Evolutionary conservation across 1,284 basidiomycete species (phyloP).

Genomic region (Polyporus tsugae): DNA sequence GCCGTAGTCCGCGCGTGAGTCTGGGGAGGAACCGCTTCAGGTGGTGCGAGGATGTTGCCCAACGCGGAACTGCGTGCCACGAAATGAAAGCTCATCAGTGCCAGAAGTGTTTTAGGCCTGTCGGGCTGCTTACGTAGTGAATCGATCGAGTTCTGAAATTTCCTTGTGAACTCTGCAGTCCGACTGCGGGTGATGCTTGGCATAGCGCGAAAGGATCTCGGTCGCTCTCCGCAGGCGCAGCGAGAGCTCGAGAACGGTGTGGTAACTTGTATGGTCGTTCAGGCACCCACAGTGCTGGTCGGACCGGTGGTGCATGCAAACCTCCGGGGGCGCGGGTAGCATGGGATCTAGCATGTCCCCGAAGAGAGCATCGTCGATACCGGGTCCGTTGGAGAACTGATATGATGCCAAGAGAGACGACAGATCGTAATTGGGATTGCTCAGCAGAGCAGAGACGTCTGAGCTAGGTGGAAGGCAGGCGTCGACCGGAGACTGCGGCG

Average conservation of each 20-base stretch:
- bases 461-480: conserved; percentile 17
- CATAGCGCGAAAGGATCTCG: conserved; percentile 59
- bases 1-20: conserved; percentile 18
- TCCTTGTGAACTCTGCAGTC: conserved; percentile 60
- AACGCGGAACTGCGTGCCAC: conserved; percentile 44
- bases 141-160: conserved; percentile 63
- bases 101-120: conserved; percentile 8
- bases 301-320: conserved; percentile 19
- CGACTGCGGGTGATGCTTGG: conserved; percentile 55
- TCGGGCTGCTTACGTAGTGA: conserved; percentile 57
- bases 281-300: conserved; percentile 65
- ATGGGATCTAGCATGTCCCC: conserved; percentile 39
- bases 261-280: conserved; percentile 59
- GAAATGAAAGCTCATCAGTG: conserved; percentile 23
- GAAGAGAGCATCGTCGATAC: conserved; percentile 34
- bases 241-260: conserved; percentile 66
- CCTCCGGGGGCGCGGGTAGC: conserved; percentile 30
- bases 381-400: conserved; percentile 28
- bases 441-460: conserved; percentile 24
- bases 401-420: conserved; percentile 37
- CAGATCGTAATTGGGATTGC: conserved; percentile 37
- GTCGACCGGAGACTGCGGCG: conserved; percentile 29
- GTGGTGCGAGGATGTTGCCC: conserved; percentile 43
- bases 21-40: conserved; percentile 29
- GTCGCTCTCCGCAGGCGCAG: conserved; percentile 65